Evolutionary conservation across 768 basidiomycete genomes (phyloP).

Genomic region (Psilocybe subaeruginosa): DNA sequence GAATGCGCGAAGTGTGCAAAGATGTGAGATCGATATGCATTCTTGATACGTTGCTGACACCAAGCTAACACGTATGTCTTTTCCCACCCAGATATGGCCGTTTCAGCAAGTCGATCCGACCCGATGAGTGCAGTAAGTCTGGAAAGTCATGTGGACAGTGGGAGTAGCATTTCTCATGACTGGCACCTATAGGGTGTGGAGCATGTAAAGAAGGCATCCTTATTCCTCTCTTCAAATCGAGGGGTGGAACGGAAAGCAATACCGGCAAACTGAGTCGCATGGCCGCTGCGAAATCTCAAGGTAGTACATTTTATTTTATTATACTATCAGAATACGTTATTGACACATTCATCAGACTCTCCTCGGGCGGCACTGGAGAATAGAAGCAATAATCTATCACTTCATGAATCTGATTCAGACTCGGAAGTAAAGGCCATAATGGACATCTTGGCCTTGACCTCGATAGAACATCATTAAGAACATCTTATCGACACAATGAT

Average conservation of each 20-base stretch:
- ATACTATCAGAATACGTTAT: not conserved
- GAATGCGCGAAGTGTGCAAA: conserved; percentile 69
- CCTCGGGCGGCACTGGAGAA: conserved; percentile 23
- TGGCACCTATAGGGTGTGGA: conserved; percentile 59
- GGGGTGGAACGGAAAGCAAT: conserved; percentile 28
- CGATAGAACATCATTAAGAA: conserved; percentile 1
- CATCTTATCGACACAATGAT: not conserved
- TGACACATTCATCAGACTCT: conserved; percentile 28
- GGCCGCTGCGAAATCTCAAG: conserved; percentile 48
- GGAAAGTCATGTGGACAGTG: not conserved
- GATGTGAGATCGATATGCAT: conserved; percentile 43
- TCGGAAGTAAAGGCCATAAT: conserved; percentile 24
- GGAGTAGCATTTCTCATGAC: not conserved
- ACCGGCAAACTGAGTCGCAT: conserved; percentile 43
- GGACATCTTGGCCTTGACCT: conserved; percentile 12
- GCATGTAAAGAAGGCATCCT: conserved; percentile 64
- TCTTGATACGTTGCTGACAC: not conserved
- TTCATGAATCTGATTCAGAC: conserved; percentile 27
- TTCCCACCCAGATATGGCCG: conserved; percentile 63
- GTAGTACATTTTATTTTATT: conserved; percentile 27
- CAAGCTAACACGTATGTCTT: not conserved
- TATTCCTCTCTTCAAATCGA: conserved; percentile 55
- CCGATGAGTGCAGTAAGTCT: conserved; percentile 62
- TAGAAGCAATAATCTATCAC: not conserved
- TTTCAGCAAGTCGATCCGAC: conserved; percentile 71